phyloP scores from a whole-genome alignment of 2,329 filamentous ascomycete species.

The Fusarium phyllophilum region DNA sequence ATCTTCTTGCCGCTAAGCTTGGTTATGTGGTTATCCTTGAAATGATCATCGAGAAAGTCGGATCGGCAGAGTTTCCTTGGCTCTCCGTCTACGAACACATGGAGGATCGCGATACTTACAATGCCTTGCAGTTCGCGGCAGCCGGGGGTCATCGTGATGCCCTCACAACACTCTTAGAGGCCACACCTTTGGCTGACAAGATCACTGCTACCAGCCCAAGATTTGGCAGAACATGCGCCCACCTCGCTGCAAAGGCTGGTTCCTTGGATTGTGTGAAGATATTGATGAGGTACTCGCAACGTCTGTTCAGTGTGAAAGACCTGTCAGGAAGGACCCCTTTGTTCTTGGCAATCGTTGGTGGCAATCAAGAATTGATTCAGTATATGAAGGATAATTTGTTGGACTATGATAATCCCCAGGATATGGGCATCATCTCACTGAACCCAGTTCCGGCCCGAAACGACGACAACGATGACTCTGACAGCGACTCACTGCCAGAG shows the following conservation, averaged over 20 bases:
- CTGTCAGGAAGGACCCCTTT: constrained; percentile 32
- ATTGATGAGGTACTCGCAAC: constrained; percentile 15
- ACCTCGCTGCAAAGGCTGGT: constrained; percentile 30
- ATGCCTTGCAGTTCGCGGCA: constrained; percentile 40
- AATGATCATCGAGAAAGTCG: constrained; percentile 20
- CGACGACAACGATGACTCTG: background rate
- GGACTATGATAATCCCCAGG: constrained; percentile 2
- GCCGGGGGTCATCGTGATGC: constrained; percentile 14
- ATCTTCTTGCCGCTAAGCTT: constrained; percentile 22
- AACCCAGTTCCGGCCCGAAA: background rate
- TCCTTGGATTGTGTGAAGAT: constrained; percentile 35
- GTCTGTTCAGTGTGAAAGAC: constrained; percentile 25
- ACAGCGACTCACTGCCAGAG: background rate
- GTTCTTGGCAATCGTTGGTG: constrained; percentile 20
- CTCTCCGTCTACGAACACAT: background rate
- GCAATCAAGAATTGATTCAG: constrained; percentile 20
- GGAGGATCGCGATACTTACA: constrained; percentile 21
- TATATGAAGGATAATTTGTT: constrained; percentile 26
- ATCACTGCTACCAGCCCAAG: constrained; percentile 19
- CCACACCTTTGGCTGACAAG: constrained; percentile 13
- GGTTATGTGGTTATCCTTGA: constrained; percentile 31
- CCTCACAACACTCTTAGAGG: constrained; percentile 25
- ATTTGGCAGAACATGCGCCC: constrained; percentile 27
- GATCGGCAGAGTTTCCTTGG: constrained; percentile 31
- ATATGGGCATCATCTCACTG: constrained; percentile 8